phyloP scores from a whole-genome alignment of 2,329 filamentous ascomycete species.

The Colletotrichum orchidophilum region DNA sequence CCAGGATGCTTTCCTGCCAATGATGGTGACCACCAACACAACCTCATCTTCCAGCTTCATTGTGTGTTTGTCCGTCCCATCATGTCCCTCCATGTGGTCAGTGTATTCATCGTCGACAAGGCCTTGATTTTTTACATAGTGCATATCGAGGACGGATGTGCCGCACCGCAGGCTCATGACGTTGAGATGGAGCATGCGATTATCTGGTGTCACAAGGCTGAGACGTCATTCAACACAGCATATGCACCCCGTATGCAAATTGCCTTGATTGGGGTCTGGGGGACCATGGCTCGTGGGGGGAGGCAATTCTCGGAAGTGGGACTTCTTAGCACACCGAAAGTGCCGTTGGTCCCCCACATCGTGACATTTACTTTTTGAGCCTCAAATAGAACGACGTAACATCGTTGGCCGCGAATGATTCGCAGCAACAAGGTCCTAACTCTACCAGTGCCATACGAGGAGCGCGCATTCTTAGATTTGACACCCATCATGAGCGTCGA shows the following conservation, averaged over 20 bases:
- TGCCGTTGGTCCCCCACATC: slow-evolving; percentile 34
- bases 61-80: slow-evolving; percentile 1
- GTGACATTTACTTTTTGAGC: slow-evolving; percentile 24
- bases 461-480: background rate
- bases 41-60: background rate
- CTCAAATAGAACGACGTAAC: slow-evolving; percentile 21
- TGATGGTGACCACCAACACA: background rate
- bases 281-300: slow-evolving; percentile 32
- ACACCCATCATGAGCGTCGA: background rate
- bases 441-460: background rate
- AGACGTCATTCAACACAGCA: slow-evolving; percentile 37
- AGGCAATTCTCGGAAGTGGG: slow-evolving; percentile 22
- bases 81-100: background rate
- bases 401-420: background rate
- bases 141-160: background rate
- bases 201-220: slow-evolving; percentile 40
- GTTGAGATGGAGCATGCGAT: slow-evolving; percentile 6
- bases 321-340: slow-evolving; percentile 25
- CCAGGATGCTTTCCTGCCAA: slow-evolving; percentile 19
- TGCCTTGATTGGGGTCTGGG: slow-evolving; percentile 33
- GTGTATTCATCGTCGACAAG: background rate
- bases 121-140: background rate
- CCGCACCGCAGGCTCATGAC: slow-evolving; percentile 10
- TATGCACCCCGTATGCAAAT: slow-evolving; percentile 35
- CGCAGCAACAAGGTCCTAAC: background rate